Conservation (phyloP, 1,284 basidiomycete genomes). For the Malassezia nana region DNA sequence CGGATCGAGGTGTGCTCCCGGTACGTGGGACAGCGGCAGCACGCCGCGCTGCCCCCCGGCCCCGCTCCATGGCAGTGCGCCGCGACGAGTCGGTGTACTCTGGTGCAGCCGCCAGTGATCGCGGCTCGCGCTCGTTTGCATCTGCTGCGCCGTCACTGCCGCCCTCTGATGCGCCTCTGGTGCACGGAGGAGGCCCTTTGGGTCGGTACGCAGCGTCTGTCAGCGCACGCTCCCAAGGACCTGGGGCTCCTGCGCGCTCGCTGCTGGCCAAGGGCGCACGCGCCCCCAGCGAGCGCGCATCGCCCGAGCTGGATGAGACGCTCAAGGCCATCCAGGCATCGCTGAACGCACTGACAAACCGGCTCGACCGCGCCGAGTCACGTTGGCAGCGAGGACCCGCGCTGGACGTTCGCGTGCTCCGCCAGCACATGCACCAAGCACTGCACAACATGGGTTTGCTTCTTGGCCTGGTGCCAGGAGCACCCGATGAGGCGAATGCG, state of each 20-base stretch:
- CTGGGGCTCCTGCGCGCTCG: slow-evolving; percentile 8
- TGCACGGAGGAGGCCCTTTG: slow-evolving; percentile 10
- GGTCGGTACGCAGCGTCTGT: slow-evolving; percentile 14
- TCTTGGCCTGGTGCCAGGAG: slow-evolving; percentile 19
- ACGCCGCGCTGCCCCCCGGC: neutral
- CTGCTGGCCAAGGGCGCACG: slow-evolving; percentile 3
- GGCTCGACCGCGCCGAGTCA: slow-evolving; percentile 53
- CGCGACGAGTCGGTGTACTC: neutral
- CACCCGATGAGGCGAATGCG: slow-evolving; percentile 5
- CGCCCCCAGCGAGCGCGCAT: slow-evolving; percentile 1
- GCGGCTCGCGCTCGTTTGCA: slow-evolving; percentile 12
- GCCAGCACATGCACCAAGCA: slow-evolving; percentile 13
- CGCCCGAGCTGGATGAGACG: slow-evolving; percentile 36
- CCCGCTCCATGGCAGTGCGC: neutral
- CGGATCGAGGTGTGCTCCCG: neutral
- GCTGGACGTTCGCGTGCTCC: neutral
- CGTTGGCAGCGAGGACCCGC: neutral
- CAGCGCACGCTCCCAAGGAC: slow-evolving; percentile 4
- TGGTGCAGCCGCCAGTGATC: neutral
- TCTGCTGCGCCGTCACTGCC: slow-evolving; percentile 6
- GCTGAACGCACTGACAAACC: slow-evolving; percentile 76
- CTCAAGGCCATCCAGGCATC: slow-evolving; percentile 77
- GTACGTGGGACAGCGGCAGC: neutral
- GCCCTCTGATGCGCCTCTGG: neutral
- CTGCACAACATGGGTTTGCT: slow-evolving; percentile 24